Conservation (phyloP, 1,284 basidiomycete genomes). For the Leccinum angustisporum region DNA sequence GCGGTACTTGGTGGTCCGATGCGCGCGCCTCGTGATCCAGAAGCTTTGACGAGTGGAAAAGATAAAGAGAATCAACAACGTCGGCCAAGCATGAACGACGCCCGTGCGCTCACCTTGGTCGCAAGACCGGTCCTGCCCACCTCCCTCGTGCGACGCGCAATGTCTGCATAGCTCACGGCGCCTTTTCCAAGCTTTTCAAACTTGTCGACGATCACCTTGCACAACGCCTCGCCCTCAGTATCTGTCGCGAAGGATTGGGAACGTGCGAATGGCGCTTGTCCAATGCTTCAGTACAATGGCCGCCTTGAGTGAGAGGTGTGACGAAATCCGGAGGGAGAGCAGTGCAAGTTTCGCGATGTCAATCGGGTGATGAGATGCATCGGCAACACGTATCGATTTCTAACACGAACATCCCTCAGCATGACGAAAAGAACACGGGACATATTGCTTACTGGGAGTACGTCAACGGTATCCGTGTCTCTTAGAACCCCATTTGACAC, state of each 20-base stretch:
- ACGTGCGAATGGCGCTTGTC: slow-evolving; percentile 87
- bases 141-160: slow-evolving; percentile 93
- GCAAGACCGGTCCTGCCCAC: slow-evolving; percentile 83
- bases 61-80: neutral
- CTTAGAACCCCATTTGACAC: slow-evolving; percentile 94
- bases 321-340: slow-evolving; percentile 81
- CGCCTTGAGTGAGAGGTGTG: slow-evolving; percentile 79
- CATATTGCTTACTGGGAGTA: slow-evolving; percentile 71
- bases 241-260: slow-evolving; percentile 59
- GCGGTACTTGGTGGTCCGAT: slow-evolving; percentile 85
- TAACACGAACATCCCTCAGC: slow-evolving; percentile 32
- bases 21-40: slow-evolving; percentile 88
- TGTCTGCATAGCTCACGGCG: slow-evolving; percentile 90
- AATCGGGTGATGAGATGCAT: slow-evolving; percentile 80
- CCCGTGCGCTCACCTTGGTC: slow-evolving; percentile 62
- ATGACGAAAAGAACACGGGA: neutral
- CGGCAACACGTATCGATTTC: slow-evolving; percentile 77
- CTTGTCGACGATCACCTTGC: slow-evolving; percentile 83
- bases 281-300: slow-evolving; percentile 92
- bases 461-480: slow-evolving; percentile 92
- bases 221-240: slow-evolving; percentile 30
- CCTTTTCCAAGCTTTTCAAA: slow-evolving; percentile 72
- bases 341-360: slow-evolving; percentile 83
- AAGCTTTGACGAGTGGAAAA: slow-evolving; percentile 49
- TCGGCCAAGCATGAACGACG: slow-evolving; percentile 8